phyloP scores from a whole-genome alignment of 2,329 filamentous ascomycete genomes.

The Claviceps arundinis region DNA sequence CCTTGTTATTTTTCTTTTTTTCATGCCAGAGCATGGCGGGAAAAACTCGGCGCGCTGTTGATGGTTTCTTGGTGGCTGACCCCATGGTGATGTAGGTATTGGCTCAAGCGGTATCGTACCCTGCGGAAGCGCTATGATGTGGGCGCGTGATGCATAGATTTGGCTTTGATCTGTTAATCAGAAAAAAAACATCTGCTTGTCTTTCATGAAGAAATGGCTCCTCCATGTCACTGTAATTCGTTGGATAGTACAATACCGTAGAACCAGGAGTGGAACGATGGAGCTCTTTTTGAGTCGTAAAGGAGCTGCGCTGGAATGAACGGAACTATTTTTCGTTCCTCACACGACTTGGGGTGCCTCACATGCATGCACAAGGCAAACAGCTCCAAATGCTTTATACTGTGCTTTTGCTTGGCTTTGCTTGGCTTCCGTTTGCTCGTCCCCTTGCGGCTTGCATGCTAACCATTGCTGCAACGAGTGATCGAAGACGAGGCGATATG shows the following conservation, averaged over 20 bases:
- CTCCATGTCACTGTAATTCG: neutral
- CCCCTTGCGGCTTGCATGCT: neutral
- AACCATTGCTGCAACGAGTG: neutral
- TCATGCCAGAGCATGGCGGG: neutral
- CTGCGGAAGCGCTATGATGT: constrained; percentile 66
- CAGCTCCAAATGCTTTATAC: neutral
- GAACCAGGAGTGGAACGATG: neutral
- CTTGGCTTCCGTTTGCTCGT: neutral
- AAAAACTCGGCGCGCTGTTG: neutral
- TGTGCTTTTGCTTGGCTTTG: neutral
- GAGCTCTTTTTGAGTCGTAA: neutral
- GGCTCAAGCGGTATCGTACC: constrained; percentile 80
- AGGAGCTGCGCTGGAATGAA: neutral
- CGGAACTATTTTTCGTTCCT: neutral
- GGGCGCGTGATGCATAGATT: constrained; percentile 13
- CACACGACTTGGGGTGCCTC: neutral
- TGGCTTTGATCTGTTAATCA: neutral
- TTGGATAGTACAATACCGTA: neutral
- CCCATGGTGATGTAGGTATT: constrained; percentile 47
- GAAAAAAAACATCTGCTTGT: neutral
- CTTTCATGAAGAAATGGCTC: neutral
- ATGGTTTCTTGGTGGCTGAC: constrained; percentile 1
- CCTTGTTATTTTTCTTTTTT: neutral
- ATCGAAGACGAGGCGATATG: neutral
- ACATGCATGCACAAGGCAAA: constrained; percentile 6